Evolutionary conservation across 805 yeast species (phyloP).

Genomic region (Candida gorgasii): DNA sequence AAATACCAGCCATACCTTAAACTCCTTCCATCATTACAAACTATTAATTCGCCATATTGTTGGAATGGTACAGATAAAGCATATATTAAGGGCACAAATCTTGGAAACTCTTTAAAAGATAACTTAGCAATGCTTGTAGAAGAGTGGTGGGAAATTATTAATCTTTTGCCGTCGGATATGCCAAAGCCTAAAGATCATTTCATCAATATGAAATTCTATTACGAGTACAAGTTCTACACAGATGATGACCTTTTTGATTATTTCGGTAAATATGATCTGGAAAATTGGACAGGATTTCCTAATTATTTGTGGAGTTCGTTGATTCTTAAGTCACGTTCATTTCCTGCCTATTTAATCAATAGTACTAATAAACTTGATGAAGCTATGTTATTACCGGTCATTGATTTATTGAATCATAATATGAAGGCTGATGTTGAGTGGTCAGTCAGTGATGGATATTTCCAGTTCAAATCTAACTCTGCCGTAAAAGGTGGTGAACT

Average conservation of each 20-base stretch:
- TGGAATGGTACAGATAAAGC: constrained; percentile 58
- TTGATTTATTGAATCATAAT: constrained; percentile 78
- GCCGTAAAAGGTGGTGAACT: constrained; percentile 50
- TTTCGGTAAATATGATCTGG: constrained; percentile 22
- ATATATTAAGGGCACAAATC: constrained; percentile 66
- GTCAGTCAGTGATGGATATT: constrained; percentile 37
- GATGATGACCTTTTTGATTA: constrained; percentile 37
- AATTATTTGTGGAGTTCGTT: constrained; percentile 75
- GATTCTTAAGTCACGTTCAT: constrained; percentile 75
- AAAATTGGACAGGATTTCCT: constrained; percentile 63
- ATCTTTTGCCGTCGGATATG: constrained; percentile 28
- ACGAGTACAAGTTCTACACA: constrained; percentile 40
- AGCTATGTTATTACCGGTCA: constrained; percentile 74
- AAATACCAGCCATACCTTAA: constrained; percentile 30
- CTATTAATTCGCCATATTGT: constrained; percentile 62
- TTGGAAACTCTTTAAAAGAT: constrained; percentile 54
- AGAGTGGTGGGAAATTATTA: constrained; percentile 58
- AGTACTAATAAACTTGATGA: constrained; percentile 37
- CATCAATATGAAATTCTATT: constrained; percentile 44
- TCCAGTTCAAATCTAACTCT: constrained; percentile 45
- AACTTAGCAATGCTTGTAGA: constrained; percentile 47
- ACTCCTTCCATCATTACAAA: constrained; percentile 36
- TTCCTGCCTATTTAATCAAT: constrained; percentile 63
- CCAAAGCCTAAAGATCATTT: constrained; percentile 36
- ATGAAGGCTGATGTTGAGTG: constrained; percentile 64